phyloP scores from a whole-genome alignment of 2,329 filamentous ascomycete species.

The Xylaria polymorpha region DNA sequence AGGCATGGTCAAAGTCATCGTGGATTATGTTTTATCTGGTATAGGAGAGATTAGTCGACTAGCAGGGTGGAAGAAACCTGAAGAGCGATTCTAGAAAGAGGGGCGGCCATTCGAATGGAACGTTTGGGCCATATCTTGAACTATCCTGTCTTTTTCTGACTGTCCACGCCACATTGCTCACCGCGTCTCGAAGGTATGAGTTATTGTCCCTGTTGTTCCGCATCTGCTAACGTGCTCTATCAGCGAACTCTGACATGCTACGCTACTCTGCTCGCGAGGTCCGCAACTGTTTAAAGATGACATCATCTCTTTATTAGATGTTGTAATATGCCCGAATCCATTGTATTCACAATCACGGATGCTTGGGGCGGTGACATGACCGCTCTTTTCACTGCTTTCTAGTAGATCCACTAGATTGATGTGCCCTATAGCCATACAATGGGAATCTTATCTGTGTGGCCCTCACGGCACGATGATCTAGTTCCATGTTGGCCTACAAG shows the following conservation, averaged over 20 bases:
- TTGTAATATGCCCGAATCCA: background rate
- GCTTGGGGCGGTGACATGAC: background rate
- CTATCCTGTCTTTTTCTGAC: slow-evolving; percentile 6
- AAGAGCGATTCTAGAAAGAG: slow-evolving; percentile 52
- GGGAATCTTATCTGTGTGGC: slow-evolving; percentile 1
- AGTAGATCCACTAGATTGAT: background rate
- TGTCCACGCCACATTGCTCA: background rate
- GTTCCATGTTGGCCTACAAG: background rate
- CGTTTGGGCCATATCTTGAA: slow-evolving; percentile 26
- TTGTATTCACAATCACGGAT: background rate
- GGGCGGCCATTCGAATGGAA: slow-evolving; percentile 16
- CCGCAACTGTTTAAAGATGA: background rate
- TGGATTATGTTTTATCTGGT: slow-evolving; percentile 66
- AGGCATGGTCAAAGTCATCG: slow-evolving; percentile 74
- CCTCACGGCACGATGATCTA: background rate
- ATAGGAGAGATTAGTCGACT: slow-evolving; percentile 60
- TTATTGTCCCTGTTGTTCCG: background rate
- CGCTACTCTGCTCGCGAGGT: slow-evolving; percentile 7
- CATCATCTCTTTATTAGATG: background rate
- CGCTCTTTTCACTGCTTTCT: background rate
- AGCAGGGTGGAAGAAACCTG: slow-evolving; percentile 56
- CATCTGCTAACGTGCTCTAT: slow-evolving; percentile 6
- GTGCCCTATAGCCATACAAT: background rate
- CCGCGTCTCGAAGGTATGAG: slow-evolving; percentile 23
- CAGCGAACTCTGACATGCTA: background rate